A percentile compares a stretch with the other conserved stretches of the same genome.
phyloP scores from a whole-genome alignment of 2,329 filamentous ascomycete genomes.

The Magnaporthiopsis rhizophila region DNA sequence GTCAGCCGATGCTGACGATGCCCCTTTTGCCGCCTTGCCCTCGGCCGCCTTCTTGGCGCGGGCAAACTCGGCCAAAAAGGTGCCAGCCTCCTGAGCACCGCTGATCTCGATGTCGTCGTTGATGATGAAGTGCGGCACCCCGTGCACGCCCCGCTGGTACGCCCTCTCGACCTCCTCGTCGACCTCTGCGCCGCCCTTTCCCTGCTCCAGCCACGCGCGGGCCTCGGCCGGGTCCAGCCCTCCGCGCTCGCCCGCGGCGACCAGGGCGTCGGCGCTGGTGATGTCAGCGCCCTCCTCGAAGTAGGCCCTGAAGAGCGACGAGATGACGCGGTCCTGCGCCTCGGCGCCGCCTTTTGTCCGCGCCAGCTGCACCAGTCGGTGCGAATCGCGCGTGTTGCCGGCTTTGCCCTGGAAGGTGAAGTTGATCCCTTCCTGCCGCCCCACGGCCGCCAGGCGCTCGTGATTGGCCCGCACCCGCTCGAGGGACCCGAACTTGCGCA shows the following conservation, averaged over 20 bases:
- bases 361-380: constrained; percentile 67
- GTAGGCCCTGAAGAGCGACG: constrained; percentile 57
- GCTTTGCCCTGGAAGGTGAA: constrained; percentile 65
- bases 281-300: constrained; percentile 60
- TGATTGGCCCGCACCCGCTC: constrained; percentile 32
- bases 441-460: constrained; percentile 41
- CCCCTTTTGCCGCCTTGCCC: constrained; percentile 8
- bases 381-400: constrained; percentile 72
- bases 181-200: constrained; percentile 47
- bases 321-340: constrained; percentile 38
- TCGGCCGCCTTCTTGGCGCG: constrained; percentile 29
- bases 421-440: constrained; percentile 58
- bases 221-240: constrained; percentile 46
- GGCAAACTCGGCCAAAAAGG: constrained; percentile 60
- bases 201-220: constrained; percentile 43
- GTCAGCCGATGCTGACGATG: background rate
- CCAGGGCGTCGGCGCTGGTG: constrained; percentile 45
- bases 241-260: constrained; percentile 42
- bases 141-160: constrained; percentile 44
- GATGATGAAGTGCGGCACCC: constrained; percentile 70
- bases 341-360: constrained; percentile 31
- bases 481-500: constrained; percentile 55
- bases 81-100: constrained; percentile 62
- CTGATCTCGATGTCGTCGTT: constrained; percentile 59
- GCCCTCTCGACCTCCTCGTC: constrained; percentile 47